phyloP scores from a whole-genome alignment of 2,329 filamentous ascomycete genomes.

The Fusarium pseudoanthophilum region DNA sequence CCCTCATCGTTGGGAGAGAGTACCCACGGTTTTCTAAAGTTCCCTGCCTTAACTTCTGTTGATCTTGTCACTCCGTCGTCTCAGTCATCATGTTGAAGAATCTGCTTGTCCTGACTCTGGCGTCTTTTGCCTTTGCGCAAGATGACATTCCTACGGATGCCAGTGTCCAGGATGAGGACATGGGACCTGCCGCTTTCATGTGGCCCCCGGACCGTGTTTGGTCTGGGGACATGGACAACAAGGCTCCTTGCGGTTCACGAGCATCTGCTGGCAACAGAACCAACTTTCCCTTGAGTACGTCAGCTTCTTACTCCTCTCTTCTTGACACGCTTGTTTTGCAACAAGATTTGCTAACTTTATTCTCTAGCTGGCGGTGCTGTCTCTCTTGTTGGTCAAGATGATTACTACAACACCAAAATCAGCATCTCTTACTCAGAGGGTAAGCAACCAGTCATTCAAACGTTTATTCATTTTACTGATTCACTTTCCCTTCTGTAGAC shows the following conservation, averaged over 20 bases:
- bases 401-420: slow-evolving; percentile 65
- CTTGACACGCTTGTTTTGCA: accelerated
- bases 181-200: slow-evolving; percentile 68
- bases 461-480: background rate
- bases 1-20: background rate
- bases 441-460: slow-evolving; percentile 31
- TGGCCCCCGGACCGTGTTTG: slow-evolving; percentile 69
- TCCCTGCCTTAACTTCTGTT: too few species aligned
- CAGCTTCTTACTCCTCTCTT: background rate
- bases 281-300: slow-evolving; percentile 63
- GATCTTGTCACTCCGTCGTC: too few species aligned
- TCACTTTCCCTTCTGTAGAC: slow-evolving; percentile 40
- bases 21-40: background rate
- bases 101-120: slow-evolving; percentile 21
- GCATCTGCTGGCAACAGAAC: slow-evolving; percentile 61
- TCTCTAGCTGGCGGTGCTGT: slow-evolving; percentile 62
- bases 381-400: slow-evolving; percentile 66
- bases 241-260: slow-evolving; percentile 65
- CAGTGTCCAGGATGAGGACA: slow-evolving; percentile 43
- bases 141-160: slow-evolving; percentile 21
- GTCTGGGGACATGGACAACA: slow-evolving; percentile 65
- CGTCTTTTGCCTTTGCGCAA: slow-evolving; percentile 12
- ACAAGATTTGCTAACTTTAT: background rate
- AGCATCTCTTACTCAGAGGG: slow-evolving; percentile 63
- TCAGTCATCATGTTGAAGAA: slow-evolving; percentile 19